A percentile compares a stretch with the other conserved stretches of the same genome.
phyloP scores from a whole-genome alignment of 257 asterid species.

The Fraxinus excelsior region DNA sequence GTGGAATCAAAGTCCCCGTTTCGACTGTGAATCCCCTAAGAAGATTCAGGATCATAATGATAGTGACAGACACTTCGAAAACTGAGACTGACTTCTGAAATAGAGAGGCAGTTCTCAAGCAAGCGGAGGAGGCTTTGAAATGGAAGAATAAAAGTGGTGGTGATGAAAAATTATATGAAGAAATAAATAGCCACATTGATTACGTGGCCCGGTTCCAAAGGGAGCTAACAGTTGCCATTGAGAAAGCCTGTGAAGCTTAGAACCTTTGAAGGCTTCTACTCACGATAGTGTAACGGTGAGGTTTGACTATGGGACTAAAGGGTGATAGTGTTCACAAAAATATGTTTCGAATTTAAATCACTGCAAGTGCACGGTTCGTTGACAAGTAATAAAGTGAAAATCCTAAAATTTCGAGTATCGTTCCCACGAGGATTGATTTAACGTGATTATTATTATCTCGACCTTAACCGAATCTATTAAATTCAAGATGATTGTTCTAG shows the following conservation, averaged over 20 bases:
- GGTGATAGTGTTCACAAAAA: too few species aligned
- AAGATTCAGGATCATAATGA: slow-evolving; percentile 78
- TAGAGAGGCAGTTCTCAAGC: slow-evolving; percentile 73
- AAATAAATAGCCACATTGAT: slow-evolving; percentile 76
- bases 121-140: slow-evolving; percentile 61
- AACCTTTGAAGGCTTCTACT: slow-evolving; percentile 67
- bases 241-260: slow-evolving; percentile 94
- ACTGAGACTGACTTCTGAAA: slow-evolving; percentile 84
- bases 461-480: too few species aligned
- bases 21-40: slow-evolving; percentile 72
- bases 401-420: too few species aligned
- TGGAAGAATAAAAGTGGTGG: slow-evolving; percentile 58
- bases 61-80: slow-evolving; percentile 67
- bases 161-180: slow-evolving; percentile 66
- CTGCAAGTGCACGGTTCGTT: too few species aligned
- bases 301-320: slow-evolving; percentile 61
- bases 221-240: slow-evolving; percentile 80
- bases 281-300: slow-evolving; percentile 83
- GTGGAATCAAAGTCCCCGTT: slow-evolving; percentile 40
- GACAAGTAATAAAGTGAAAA: too few species aligned
- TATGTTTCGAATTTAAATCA: too few species aligned
- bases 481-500: too few species aligned
- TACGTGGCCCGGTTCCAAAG: slow-evolving; percentile 83
- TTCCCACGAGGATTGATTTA: too few species aligned
- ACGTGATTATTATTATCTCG: too few species aligned